Conservation (phyloP, 1,284 basidiomycete genomes). For the Athelia sp. region DNA sequence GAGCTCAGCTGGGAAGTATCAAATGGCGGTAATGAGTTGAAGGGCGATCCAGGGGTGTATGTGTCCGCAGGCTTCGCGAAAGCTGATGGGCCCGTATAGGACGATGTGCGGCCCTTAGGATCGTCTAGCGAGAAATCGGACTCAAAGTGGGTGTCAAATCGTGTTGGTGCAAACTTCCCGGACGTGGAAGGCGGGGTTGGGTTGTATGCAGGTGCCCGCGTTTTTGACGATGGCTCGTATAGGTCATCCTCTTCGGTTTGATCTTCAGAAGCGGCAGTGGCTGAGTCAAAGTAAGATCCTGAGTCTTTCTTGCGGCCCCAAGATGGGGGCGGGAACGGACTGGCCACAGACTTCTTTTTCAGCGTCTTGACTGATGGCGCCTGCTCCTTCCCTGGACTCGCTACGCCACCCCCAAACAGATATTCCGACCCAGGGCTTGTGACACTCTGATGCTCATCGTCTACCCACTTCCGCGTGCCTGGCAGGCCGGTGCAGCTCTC, state of each 20-base stretch:
- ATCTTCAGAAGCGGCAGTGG: conserved; percentile 11
- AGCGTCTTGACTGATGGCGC: conserved; percentile 32
- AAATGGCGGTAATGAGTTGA: conserved; percentile 28
- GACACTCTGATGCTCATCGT: conserved; percentile 35
- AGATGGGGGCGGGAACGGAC: conserved; percentile 55
- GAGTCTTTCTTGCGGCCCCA: conserved; percentile 49
- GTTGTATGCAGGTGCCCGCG: too few species aligned
- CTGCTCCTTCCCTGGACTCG: conserved; percentile 34
- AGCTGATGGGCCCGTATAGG: not conserved
- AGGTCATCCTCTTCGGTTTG: too few species aligned
- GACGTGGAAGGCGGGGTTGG: too few species aligned
- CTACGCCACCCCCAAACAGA: conserved; percentile 46
- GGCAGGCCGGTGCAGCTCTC: conserved; percentile 71
- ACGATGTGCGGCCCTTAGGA: conserved; percentile 6
- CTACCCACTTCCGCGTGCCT: conserved; percentile 62
- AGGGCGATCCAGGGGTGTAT: conserved; percentile 23
- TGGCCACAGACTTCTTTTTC: conserved; percentile 42
- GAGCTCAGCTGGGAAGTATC: conserved; percentile 17
- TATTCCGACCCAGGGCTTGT: conserved; percentile 42
- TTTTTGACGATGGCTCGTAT: too few species aligned
- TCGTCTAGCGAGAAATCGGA: conserved; percentile 31
- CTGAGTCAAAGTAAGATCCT: conserved; percentile 49
- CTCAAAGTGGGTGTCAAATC: conserved; percentile 37
- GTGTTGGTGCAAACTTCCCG: conserved; percentile 14
- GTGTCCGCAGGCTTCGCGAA: not conserved